These are phyloP conservation scores for Wickerhamomyces subpelliculosus DNA, from an alignment of 805 yeast species.

Conservation along the genomic window DNA sequence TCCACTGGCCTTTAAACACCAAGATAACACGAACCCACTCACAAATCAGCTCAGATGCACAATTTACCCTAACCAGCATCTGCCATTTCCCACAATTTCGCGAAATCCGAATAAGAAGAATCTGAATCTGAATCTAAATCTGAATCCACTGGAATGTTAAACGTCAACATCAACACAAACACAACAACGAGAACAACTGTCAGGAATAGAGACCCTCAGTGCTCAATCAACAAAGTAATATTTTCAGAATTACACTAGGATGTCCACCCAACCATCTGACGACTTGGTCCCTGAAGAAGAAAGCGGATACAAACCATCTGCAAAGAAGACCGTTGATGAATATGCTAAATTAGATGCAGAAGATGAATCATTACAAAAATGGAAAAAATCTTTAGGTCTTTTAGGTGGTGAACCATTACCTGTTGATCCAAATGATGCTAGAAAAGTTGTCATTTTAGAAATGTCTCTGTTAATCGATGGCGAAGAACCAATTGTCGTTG, in stretches of 20 bases:
- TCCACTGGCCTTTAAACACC: no score
- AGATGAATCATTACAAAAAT: constrained; percentile 82
- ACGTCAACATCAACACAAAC: no score
- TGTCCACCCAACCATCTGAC: constrained; percentile 27
- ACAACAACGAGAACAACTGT: no score
- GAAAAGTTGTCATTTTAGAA: constrained; percentile 74
- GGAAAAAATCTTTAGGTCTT: constrained; percentile 87
- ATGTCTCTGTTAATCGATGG: constrained; percentile 68
- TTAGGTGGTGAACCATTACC: constrained; percentile 54
- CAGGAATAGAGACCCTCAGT: no score
- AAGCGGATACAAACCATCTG: constrained; percentile 48
- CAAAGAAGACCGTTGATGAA: constrained; percentile 75
- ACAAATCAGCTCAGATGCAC: no score
- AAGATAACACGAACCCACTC: no score
- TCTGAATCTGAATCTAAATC: no score
- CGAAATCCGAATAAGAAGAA: no score
- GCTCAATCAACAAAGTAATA: neutral
- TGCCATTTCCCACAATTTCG: no score
- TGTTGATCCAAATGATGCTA: constrained; percentile 55
- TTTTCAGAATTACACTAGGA: neutral
- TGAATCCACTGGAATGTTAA: no score
- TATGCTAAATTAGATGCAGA: constrained; percentile 80
- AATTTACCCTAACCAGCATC: no score
- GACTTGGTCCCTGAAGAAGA: constrained; percentile 57
- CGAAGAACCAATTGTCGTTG: constrained; percentile 60